Evolutionary conservation across 1,284 basidiomycete genomes (phyloP).

Genomic region (Moesziomyces sp.): DNA sequence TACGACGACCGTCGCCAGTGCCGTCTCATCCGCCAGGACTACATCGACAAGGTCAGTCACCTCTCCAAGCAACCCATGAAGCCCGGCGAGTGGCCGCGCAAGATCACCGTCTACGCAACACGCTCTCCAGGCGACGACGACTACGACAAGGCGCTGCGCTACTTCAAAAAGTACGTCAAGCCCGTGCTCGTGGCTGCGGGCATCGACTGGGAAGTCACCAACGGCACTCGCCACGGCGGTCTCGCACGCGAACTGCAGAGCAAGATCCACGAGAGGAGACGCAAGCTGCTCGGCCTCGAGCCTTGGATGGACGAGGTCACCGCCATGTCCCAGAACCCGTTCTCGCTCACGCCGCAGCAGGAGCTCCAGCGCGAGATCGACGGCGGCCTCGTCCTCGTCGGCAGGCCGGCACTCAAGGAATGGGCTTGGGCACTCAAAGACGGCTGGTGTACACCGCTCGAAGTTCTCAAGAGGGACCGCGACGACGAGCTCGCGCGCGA

Average conservation of each 20-base stretch:
- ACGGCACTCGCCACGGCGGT: slow-evolving; percentile 85
- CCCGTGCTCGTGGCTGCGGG: slow-evolving; percentile 93
- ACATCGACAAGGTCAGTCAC: slow-evolving; percentile 81
- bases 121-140: slow-evolving; percentile 97
- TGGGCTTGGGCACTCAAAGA: slow-evolving; percentile 85
- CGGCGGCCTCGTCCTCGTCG: slow-evolving; percentile 87
- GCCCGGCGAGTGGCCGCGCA: slow-evolving; percentile 79
- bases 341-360: slow-evolving; percentile 73
- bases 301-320: slow-evolving; percentile 53
- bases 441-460: slow-evolving; percentile 78
- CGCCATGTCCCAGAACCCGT: slow-evolving; percentile 72
- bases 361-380: slow-evolving; percentile 76
- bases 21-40: slow-evolving; percentile 79
- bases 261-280: slow-evolving; percentile 76
- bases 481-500: slow-evolving; percentile 78
- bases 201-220: slow-evolving; percentile 86
- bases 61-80: slow-evolving; percentile 77
- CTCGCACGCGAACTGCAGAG: slow-evolving; percentile 80
- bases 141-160: slow-evolving; percentile 81
- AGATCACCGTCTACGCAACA: slow-evolving; percentile 85
- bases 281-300: slow-evolving; percentile 64
- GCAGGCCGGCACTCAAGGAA: slow-evolving; percentile 91
- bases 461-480: slow-evolving; percentile 74
- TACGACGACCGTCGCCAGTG: slow-evolving; percentile 85
- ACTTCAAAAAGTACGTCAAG: slow-evolving; percentile 97